phyloP scores from a whole-genome alignment of 139 green algal species.

The Tetraselmis chui region DNA sequence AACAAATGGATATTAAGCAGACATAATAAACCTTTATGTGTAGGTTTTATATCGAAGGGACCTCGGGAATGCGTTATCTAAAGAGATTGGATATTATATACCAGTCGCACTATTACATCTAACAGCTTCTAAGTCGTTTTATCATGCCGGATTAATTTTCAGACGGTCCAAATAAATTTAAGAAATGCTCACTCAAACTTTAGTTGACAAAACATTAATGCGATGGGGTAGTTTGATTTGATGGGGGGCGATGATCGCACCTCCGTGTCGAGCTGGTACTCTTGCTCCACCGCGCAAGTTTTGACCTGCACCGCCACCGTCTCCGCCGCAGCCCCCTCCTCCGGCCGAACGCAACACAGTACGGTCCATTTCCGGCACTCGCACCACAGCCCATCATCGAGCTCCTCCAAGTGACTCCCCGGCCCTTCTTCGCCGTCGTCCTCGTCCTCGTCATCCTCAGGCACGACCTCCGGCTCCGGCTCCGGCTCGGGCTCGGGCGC shows the following conservation, averaged over 20 bases:
- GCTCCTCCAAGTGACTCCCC: not conserved
- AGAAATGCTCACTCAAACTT: too few relatives aligned
- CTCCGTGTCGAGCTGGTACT: conserved; percentile 20
- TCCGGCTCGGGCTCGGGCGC: not conserved
- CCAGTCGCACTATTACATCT: too few relatives aligned
- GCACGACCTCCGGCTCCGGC: not conserved
- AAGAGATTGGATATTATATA: too few relatives aligned
- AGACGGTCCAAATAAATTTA: too few relatives aligned
- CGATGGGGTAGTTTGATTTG: too few relatives aligned
- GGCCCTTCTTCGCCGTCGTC: not conserved
- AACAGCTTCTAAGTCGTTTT: too few relatives aligned
- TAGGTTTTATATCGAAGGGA: too few relatives aligned
- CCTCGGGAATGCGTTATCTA: too few relatives aligned
- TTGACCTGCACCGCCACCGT: conserved; percentile 34
- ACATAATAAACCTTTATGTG: too few relatives aligned
- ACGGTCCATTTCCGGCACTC: conserved; percentile 24
- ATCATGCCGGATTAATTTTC: too few relatives aligned
- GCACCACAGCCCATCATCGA: conserved; percentile 20
- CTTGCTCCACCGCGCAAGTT: conserved; percentile 40
- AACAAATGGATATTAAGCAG: too few relatives aligned
- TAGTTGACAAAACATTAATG: too few relatives aligned
- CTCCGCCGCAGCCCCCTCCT: not conserved
- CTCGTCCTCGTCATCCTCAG: conserved; percentile 1
- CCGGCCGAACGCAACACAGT: conserved; percentile 33
- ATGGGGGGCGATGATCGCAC: not conserved